Percentiles rank a stretch among this genome's conserved stretches.
phyloP scores from a whole-genome alignment of 495 filamentous ascomycete species.

The Collariella sp. region DNA sequence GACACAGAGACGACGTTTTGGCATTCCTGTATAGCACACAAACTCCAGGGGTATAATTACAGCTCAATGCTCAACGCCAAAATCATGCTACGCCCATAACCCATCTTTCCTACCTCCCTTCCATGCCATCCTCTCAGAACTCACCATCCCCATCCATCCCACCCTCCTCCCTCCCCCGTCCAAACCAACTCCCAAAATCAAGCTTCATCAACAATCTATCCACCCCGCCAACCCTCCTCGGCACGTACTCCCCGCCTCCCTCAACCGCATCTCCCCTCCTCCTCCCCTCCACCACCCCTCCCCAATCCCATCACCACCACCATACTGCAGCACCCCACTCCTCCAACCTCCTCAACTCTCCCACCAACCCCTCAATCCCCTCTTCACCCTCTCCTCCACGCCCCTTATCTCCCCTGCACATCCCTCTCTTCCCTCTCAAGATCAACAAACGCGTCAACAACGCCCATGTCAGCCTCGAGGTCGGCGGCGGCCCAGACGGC shows the following conservation, averaged over 20 bases:
- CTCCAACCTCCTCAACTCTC: constrained; percentile 37
- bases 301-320: constrained; percentile 10
- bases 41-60: no score
- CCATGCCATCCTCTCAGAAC: background rate
- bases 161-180: constrained; percentile 1
- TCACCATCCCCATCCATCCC: background rate
- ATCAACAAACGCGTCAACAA: constrained; percentile 63
- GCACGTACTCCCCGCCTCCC: constrained; percentile 41
- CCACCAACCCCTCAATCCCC: constrained; percentile 56
- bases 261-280: constrained; percentile 11
- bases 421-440: constrained; percentile 59
- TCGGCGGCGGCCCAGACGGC: constrained; percentile 63
- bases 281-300: constrained; percentile 19
- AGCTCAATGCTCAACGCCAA: no score
- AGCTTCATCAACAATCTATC: constrained; percentile 79
- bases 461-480: constrained; percentile 68
- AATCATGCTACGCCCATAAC: background rate
- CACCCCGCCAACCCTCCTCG: constrained; percentile 59
- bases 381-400: constrained; percentile 45
- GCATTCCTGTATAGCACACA: no score
- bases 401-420: constrained; percentile 50
- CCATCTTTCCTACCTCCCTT: background rate
- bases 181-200: constrained; percentile 54
- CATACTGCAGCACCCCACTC: background rate
- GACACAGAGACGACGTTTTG: no score